Evolutionary conservation across 306 rosid genomes (phyloP).

Genomic region (Vachellia collinsii): DNA sequence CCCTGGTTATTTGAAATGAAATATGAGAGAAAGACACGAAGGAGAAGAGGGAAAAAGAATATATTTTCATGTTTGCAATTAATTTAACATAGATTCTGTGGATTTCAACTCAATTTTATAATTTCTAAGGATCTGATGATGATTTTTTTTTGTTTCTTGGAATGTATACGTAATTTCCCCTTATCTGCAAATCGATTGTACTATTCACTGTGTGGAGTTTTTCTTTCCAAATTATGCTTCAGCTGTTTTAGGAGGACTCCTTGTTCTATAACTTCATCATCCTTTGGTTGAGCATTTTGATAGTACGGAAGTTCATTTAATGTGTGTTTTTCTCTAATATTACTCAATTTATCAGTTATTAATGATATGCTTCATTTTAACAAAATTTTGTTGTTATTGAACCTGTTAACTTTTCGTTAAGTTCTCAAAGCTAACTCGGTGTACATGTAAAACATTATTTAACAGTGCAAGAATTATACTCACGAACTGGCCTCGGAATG

Average conservation of each 20-base stretch:
- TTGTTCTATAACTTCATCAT: background rate
- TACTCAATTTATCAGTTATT: background rate
- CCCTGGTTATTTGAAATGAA: too few relatives aligned
- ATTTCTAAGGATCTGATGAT: too few relatives aligned
- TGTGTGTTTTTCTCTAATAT: background rate
- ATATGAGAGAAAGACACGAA: too few relatives aligned
- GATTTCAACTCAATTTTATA: too few relatives aligned
- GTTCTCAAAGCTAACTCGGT: constrained; percentile 9
- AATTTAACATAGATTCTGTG: too few relatives aligned
- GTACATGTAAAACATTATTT: constrained; percentile 20
- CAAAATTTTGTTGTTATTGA: background rate
- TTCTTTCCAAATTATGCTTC: background rate
- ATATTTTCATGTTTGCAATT: too few relatives aligned
- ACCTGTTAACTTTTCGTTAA: background rate
- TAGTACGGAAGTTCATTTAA: constrained; percentile 16
- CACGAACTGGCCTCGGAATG: background rate
- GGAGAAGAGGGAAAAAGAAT: too few relatives aligned
- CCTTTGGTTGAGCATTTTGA: too few relatives aligned
- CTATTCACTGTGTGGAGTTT: background rate
- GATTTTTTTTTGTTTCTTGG: too few relatives aligned
- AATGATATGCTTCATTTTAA: constrained; percentile 20
- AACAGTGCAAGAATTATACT: background rate
- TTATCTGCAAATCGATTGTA: background rate
- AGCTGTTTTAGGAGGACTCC: background rate
- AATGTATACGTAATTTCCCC: too few relatives aligned